Base-by-base conservation (phyloP, 768 basidiomycete genomes). In the Royoungia palumana region DNA sequence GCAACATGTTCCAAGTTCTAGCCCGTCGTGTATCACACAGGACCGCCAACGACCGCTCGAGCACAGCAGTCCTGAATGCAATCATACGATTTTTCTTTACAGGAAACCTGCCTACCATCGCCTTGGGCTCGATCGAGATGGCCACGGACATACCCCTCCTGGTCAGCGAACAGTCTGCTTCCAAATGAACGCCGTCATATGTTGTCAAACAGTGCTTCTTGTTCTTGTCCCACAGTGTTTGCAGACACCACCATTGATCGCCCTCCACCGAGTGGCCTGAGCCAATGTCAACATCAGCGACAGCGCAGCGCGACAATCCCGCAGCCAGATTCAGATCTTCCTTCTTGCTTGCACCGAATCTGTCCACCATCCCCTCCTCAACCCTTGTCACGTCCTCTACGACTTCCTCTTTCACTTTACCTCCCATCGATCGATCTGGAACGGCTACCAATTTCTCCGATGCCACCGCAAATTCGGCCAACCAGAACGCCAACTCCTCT, bases 291-390 rank as follows among this genome's bases (percentile, higher is more conserved):
- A 35, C 6, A 10, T 28, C 43, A 6, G 38, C 32, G 38, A 41
- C 36, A 28, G 24, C 20, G 5, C 24, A 34, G 20, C 37, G 37
- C 46, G 30, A 55, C 19, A 35, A 44, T 50, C 46, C 30, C 22
- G 32, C 24, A 19, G 11, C 46, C 17, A 50, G 48, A 22, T 25
- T 13, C 44, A 48, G 63, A 27, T 44, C 47, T 1, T 57, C 51
- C 44, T 46, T 62, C 41, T 36, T 63, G 27, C 4, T 62, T 49
- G 22, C 54, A 0, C 54, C 61, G 7, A 44, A 58, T 47, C 41
- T 65, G 39, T 66, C 63, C 34, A 63, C 62, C 0, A 65, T 65
- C 37, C 53, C 62, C 9, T 64, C 64, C 30, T 65, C 62, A 0
- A 50, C 58, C 6, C 42, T 63, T 19, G 46, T 63, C 38, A 53